Conservation (phyloP, 1,284 basidiomycete species). For the Dichomitus squalens region DNA sequence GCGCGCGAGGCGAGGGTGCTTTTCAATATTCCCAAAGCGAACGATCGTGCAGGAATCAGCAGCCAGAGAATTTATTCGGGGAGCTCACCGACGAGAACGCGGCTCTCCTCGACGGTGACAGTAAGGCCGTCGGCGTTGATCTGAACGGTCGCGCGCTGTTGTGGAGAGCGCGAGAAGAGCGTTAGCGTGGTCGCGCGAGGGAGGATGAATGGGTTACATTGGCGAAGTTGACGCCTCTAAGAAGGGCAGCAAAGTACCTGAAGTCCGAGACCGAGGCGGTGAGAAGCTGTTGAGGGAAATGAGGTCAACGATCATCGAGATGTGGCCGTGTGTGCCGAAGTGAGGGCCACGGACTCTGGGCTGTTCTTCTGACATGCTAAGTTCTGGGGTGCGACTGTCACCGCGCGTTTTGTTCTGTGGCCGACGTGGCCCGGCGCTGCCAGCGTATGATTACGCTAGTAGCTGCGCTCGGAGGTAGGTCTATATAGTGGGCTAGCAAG, state of each 20-base stretch:
- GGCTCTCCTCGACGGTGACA: slow-evolving; percentile 88
- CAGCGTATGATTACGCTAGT: neutral
- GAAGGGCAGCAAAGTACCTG: slow-evolving; percentile 70
- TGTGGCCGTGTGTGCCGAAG: slow-evolving; percentile 17
- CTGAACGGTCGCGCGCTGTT: slow-evolving; percentile 77
- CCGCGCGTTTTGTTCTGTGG: neutral
- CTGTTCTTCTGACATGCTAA: slow-evolving; percentile 25
- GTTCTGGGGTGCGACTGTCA: slow-evolving; percentile 19
- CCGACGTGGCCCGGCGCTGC: neutral
- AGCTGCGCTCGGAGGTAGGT: neutral
- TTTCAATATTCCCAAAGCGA: neutral
- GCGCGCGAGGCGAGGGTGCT: neutral
- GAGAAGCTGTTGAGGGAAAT: slow-evolving; percentile 55
- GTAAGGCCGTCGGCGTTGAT: slow-evolving; percentile 73
- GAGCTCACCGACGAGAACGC: slow-evolving; percentile 70
- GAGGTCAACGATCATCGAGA: slow-evolving; percentile 21
- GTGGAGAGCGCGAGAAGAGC: slow-evolving; percentile 6
- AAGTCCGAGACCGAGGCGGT: slow-evolving; percentile 80
- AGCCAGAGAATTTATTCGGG: slow-evolving; percentile 3
- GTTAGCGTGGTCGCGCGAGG: slow-evolving; percentile 8
- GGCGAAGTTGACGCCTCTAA: slow-evolving; percentile 78
- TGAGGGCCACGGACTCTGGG: slow-evolving; percentile 20
- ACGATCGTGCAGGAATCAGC: slow-evolving; percentile 1
- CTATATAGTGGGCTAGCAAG: neutral
- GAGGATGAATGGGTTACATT: slow-evolving; percentile 50